These are phyloP conservation scores for Starmerella roubikii DNA, from an alignment of 805 yeast genomes.

Conservation along the genomic window DNA sequence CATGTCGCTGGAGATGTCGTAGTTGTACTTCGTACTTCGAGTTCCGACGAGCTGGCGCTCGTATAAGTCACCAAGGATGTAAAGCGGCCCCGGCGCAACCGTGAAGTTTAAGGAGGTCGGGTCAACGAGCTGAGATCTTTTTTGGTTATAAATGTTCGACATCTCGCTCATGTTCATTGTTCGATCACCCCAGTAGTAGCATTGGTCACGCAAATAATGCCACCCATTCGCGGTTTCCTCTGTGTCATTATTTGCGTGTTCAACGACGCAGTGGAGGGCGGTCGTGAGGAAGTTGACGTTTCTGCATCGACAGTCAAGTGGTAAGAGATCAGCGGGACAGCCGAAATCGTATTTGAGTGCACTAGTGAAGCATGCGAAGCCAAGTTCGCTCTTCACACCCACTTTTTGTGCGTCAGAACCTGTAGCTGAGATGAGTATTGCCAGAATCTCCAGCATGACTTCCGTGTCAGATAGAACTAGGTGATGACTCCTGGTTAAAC, in stretches of 20 bases:
- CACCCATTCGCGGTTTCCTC: conserved; percentile 21
- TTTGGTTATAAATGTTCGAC: conserved; percentile 24
- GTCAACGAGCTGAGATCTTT: conserved; percentile 8
- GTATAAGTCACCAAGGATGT: conserved; percentile 11
- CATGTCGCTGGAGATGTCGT: conserved; percentile 22
- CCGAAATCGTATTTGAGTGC: conserved; percentile 24
- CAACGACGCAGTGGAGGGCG: conserved; percentile 22
- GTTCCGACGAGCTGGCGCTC: conserved; percentile 19
- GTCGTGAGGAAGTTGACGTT: conserved; percentile 24
- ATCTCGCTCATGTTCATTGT: conserved; percentile 19
- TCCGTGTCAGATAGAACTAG: no score
- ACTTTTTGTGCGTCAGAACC: conserved; percentile 21
- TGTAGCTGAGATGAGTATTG: background rate
- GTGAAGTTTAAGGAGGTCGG: conserved; percentile 2
- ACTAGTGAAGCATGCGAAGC: conserved; percentile 25
- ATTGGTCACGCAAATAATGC: conserved; percentile 20
- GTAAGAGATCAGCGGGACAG: conserved; percentile 20
- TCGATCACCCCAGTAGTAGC: conserved; percentile 23
- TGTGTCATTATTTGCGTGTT: conserved; percentile 15
- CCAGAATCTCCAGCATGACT: no score
- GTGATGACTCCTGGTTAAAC: no score
- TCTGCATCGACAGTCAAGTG: conserved; percentile 22
- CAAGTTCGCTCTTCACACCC: conserved; percentile 23
- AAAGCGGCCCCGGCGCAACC: conserved; percentile 13
- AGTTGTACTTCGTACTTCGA: conserved; percentile 21